Evolutionary conservation across 345 rosid species (phyloP).

Genomic region (Microthlaspi erraticum): DNA sequence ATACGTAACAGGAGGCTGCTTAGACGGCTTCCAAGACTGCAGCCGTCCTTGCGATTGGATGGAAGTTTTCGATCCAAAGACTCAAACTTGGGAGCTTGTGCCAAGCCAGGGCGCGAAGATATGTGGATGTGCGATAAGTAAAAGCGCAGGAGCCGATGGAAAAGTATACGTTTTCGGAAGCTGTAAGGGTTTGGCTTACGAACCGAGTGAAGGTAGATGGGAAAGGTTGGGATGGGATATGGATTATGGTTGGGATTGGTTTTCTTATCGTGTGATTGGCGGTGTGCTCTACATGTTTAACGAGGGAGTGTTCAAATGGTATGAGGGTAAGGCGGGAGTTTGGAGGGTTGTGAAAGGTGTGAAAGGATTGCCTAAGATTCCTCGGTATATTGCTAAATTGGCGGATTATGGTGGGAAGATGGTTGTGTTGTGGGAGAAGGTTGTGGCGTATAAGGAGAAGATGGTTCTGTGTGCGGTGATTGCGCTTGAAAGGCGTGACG

Average conservation of each 20-base stretch:
- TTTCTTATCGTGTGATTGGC: conserved; percentile 56
- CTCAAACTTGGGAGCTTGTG: conserved; percentile 46
- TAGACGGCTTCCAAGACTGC: no score
- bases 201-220: conserved; percentile 48
- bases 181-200: neutral
- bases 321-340: no score
- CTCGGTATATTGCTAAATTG: neutral
- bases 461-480: conserved; percentile 72
- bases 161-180: neutral
- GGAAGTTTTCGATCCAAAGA: conserved; percentile 63
- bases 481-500: conserved; percentile 48
- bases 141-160: neutral
- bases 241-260: conserved; percentile 52
- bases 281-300: conserved; percentile 61
- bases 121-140: neutral
- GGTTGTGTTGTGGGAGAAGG: conserved; percentile 70
- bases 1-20: no score
- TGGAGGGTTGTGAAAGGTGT: conserved; percentile 41
- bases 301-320: conserved; percentile 42
- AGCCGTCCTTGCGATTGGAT: conserved; percentile 63
- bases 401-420: conserved; percentile 60
- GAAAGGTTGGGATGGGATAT: conserved; percentile 53
- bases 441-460: conserved; percentile 19
- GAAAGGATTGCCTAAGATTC: conserved; percentile 58
- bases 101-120: neutral